Evolutionary conservation across 1,139 yeast genomes (phyloP), one percentile per base, ranked within the genome.

Genomic region (Hyphopichia pseudoburtonii): DNA sequence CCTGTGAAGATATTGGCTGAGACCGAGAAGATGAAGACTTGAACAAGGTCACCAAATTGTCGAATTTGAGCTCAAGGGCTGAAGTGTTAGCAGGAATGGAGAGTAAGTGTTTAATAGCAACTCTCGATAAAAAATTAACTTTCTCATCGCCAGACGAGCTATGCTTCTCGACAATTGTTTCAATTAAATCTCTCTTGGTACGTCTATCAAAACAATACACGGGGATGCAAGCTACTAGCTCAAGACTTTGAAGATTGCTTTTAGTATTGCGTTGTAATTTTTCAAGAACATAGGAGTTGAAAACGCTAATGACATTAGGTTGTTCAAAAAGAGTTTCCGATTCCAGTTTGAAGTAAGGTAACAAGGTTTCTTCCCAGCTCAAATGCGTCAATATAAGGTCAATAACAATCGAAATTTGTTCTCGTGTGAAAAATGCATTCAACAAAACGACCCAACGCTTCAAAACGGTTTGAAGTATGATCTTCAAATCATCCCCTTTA

Each of bases 381-480:
- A 47, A 36, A 3, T 36, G 34, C 3, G 39, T 29, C 36, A 50
- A 47, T 2, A 47, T 34, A 3, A 35, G 3, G 7, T 34, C 27
- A 41, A 62, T 34, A 42, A 57, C 30, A 5, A 25, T 17, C 6
- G 30, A 16, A 39, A 51, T 28, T 35, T 48, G 35, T 21, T 51
- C 48, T 26, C 51, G 42, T 2, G 56, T 34, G 47, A 73, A 66
- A 35, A 55, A 47, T 3, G 43, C 35, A 36, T 78, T 71, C 4
- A 82, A 44, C 0, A 81, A 39, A 0, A 81, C 70, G 22, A 70
- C 50, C 87, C 87, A 83, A 52, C 87, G 75, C n/a, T 51, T 46
- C 37, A 80, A 64, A 0, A 72, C 41, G 4, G 54, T 44, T 2
- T 45, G 34, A 3, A 71, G 36, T 12, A 64, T 41, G 0, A 38